A percentile compares a stretch with the other conserved stretches of the same genome.
Conservation (phyloP, 352 stramenopile genomes). For the Thalassiosira delicatula region DNA sequence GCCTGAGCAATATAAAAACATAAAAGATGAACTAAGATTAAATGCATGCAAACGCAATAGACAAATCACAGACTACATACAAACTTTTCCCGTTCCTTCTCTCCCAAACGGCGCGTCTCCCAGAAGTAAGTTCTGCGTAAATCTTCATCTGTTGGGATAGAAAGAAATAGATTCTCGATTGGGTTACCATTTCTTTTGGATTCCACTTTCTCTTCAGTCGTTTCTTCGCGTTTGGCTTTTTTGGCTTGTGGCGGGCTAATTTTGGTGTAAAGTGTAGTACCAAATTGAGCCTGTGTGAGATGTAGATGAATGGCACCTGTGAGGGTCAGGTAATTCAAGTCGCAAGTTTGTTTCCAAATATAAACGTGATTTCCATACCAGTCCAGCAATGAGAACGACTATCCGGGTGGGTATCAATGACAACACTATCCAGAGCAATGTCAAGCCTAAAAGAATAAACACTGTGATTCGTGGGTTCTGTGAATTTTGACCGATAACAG, state of each 20-base stretch:
- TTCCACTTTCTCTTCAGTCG: slow-evolving; percentile 33
- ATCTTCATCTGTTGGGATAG: slow-evolving; percentile 83
- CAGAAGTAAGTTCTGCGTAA: slow-evolving; percentile 82
- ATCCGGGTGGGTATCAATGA: slow-evolving; percentile 73
- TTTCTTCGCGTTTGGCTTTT: slow-evolving; percentile 23
- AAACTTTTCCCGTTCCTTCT: slow-evolving; percentile 69
- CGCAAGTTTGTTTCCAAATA: too few species aligned
- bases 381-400: slow-evolving; percentile 63
- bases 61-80: slow-evolving; percentile 24
- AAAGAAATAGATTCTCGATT: slow-evolving; percentile 75
- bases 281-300: slow-evolving; percentile 70
- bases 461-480: slow-evolving; percentile 79
- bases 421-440: slow-evolving; percentile 71
- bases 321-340: too few species aligned
- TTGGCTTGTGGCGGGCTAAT: slow-evolving; percentile 44
- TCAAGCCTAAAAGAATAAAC: slow-evolving; percentile 64
- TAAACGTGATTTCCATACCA: slow-evolving; percentile 53
- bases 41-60: too few species aligned
- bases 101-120: slow-evolving; percentile 66
- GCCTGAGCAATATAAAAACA: too few species aligned
- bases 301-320: too few species aligned
- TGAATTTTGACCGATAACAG: too few species aligned
- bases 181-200: slow-evolving; percentile 38
- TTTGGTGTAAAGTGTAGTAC: slow-evolving; percentile 63
- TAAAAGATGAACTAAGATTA: too few species aligned